Evolutionary conservation across 441 rosid genomes (phyloP).

Genomic region (Sinapis alba): DNA sequence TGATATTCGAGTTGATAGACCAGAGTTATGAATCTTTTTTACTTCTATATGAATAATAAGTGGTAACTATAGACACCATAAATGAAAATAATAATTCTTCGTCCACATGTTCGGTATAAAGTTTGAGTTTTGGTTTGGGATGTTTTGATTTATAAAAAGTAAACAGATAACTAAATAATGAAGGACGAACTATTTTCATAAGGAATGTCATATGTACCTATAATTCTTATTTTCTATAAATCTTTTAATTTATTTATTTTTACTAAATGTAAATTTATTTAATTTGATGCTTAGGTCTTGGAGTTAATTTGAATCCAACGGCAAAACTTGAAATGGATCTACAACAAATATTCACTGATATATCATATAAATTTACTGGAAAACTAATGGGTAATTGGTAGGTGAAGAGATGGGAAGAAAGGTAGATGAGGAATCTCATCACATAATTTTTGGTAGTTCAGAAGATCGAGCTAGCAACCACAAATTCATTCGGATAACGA

Average conservation of each 20-base stretch:
- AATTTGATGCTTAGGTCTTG: not conserved
- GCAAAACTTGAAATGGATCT: not conserved
- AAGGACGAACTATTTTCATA: too few relatives aligned
- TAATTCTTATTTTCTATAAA: not conserved
- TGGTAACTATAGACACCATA: not conserved
- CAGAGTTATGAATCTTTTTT: not conserved
- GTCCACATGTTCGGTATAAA: not conserved
- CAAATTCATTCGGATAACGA: conserved; percentile 24
- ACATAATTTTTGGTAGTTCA: conserved; percentile 26
- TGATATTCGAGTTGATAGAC: not conserved
- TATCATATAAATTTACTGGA: not conserved
- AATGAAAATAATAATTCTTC: not conserved
- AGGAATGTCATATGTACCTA: not conserved
- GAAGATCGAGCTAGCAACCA: conserved; percentile 24
- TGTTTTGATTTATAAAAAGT: too few relatives aligned
- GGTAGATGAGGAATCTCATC: conserved; percentile 31
- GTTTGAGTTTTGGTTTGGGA: not conserved
- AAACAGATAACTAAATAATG: not conserved
- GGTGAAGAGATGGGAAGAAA: conserved; percentile 33
- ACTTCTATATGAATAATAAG: not conserved
- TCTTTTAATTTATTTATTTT: not conserved
- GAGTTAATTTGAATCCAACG: not conserved
- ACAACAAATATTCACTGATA: conserved; percentile 11
- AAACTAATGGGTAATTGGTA: conserved; percentile 13
- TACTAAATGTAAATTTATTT: not conserved